Percentiles rank a stretch among this genome's conserved stretches.
Conservation (phyloP, 441 rosid species). For the Erysimum cheiri region DNA sequence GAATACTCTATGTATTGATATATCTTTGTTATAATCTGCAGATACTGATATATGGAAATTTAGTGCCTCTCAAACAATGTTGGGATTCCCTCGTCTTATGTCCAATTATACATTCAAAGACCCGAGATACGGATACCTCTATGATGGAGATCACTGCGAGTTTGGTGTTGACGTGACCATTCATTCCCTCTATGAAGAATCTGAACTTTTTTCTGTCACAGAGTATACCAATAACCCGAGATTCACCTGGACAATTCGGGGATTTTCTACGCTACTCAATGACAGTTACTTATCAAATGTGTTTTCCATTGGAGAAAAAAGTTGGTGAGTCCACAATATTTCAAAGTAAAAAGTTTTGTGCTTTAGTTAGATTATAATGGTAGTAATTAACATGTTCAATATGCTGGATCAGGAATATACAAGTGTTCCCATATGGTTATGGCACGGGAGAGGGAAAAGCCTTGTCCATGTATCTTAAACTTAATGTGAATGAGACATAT, state of each 20-base stretch:
- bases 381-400: background rate
- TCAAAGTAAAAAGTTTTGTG: background rate
- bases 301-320: slow-evolving; percentile 31
- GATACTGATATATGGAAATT: slow-evolving; percentile 22
- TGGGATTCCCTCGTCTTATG: slow-evolving; percentile 18
- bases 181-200: background rate
- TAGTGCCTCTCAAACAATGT: slow-evolving; percentile 3
- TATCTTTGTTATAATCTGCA: background rate
- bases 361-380: too few species aligned
- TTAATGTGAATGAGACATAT: background rate
- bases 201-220: slow-evolving; percentile 30
- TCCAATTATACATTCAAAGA: background rate
- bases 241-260: background rate
- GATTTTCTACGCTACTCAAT: slow-evolving; percentile 6
- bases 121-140: background rate
- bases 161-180: slow-evolving; percentile 28
- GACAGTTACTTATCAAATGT: background rate
- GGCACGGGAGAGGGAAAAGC: slow-evolving; percentile 1
- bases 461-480: background rate
- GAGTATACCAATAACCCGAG: background rate
- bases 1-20: background rate
- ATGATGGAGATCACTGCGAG: slow-evolving; percentile 28
- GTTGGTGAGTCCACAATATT: slow-evolving; percentile 20
- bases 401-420: slow-evolving; percentile 17
- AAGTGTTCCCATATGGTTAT: slow-evolving; percentile 1